Evolutionary conservation across 1,284 basidiomycete species (phyloP).

Genomic region (Gomphus sp.): DNA sequence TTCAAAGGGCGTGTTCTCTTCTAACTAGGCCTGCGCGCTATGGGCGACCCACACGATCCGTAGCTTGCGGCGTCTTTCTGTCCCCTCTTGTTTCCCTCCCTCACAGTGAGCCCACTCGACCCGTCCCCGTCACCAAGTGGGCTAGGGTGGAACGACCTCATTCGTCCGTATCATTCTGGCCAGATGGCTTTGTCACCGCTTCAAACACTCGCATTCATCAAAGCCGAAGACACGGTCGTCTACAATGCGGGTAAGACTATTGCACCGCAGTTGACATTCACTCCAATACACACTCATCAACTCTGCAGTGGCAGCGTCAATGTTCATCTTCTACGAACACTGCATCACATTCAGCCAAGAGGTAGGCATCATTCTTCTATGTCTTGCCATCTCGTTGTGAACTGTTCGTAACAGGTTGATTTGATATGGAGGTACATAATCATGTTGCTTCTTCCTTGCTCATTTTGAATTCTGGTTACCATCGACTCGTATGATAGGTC

Average conservation of each 20-base stretch:
- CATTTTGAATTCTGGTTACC: neutral
- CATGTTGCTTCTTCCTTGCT: neutral
- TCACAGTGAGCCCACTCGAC: neutral
- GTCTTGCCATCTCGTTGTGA: neutral
- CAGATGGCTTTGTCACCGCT: neutral
- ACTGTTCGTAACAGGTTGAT: constrained; percentile 2
- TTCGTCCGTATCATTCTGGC: neutral
- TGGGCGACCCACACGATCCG: neutral
- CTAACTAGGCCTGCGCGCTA: neutral
- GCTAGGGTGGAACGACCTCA: neutral
- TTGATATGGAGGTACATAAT: constrained; percentile 9
- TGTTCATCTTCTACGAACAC: neutral
- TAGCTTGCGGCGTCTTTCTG: neutral
- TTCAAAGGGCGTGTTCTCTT: too few species aligned
- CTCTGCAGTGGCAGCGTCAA: neutral
- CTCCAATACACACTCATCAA: neutral
- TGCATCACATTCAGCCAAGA: neutral
- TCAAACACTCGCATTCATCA: neutral
- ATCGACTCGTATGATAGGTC: neutral
- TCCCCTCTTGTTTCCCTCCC: neutral
- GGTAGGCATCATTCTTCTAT: neutral
- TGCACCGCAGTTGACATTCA: neutral
- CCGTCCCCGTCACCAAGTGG: neutral
- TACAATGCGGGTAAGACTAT: neutral
- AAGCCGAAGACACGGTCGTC: neutral